phyloP scores from a whole-genome alignment of 2,329 filamentous ascomycete species.

The Botrytis paeoniae region DNA sequence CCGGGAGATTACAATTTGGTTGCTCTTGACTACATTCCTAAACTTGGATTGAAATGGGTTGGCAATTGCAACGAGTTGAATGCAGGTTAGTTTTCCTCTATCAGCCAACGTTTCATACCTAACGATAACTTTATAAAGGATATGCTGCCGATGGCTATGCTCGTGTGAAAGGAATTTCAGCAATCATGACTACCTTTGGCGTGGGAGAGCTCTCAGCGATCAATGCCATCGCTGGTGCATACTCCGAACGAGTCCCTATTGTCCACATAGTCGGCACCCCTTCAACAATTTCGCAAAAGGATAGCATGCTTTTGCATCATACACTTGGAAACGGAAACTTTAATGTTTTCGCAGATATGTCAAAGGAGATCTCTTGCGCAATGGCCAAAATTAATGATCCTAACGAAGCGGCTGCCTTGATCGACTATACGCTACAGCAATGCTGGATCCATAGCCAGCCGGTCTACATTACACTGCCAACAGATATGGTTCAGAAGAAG shows the following conservation, averaged over 20 bases:
- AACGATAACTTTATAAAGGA: conserved; percentile 41
- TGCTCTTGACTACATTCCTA: conserved; percentile 62
- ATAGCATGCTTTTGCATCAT: conserved; percentile 58
- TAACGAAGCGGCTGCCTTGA: conserved; percentile 66
- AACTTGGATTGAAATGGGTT: conserved; percentile 60
- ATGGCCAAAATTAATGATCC: conserved; percentile 69
- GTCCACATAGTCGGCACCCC: conserved; percentile 61
- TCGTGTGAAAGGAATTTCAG: conserved; percentile 66
- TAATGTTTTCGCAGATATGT: conserved; percentile 80
- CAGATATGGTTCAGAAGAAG: conserved; percentile 74
- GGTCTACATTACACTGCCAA: conserved; percentile 80
- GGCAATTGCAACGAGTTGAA: conserved; percentile 72
- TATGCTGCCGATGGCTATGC: conserved; percentile 82
- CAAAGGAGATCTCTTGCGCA: conserved; percentile 65
- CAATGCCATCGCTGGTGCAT: conserved; percentile 72
- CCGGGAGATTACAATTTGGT: conserved; percentile 72
- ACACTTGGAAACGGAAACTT: conserved; percentile 77
- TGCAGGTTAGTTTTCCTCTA: conserved; percentile 49
- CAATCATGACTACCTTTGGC: conserved; percentile 72
- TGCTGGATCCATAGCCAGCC: conserved; percentile 73
- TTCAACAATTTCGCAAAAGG: conserved; percentile 46
- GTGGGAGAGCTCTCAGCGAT: conserved; percentile 72
- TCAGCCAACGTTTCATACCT: not conserved
- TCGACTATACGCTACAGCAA: conserved; percentile 73
- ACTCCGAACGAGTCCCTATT: conserved; percentile 68